phyloP scores from a whole-genome alignment of 106 monocot species.

The Dioscorea zingiberensis region DNA sequence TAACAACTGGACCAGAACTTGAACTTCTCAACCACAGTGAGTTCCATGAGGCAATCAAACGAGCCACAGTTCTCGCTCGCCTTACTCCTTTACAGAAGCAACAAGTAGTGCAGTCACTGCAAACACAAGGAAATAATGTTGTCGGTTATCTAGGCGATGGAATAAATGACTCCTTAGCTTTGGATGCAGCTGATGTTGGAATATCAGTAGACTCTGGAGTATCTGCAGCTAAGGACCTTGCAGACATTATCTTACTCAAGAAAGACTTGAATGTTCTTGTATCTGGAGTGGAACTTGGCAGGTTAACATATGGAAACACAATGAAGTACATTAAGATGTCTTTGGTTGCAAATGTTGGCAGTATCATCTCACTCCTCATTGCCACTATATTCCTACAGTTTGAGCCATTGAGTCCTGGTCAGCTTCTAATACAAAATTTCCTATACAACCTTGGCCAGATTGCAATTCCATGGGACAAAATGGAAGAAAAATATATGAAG shows the following conservation, averaged over 20 bases:
- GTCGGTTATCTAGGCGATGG: constrained; percentile 51
- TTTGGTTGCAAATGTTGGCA: constrained; percentile 30
- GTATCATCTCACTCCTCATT: constrained; percentile 24
- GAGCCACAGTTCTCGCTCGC: constrained; percentile 25
- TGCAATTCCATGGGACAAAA: constrained; percentile 49
- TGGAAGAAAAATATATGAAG: constrained; percentile 25
- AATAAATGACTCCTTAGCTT: constrained; percentile 42
- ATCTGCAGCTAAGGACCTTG: constrained; percentile 28
- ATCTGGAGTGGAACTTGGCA: constrained; percentile 31
- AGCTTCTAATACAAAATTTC: constrained; percentile 38
- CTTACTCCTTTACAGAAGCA: constrained; percentile 37
- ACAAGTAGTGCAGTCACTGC: constrained; percentile 31
- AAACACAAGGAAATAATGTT: constrained; percentile 27
- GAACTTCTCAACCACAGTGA: constrained; percentile 23
- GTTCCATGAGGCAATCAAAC: constrained; percentile 24
- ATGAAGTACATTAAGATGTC: constrained; percentile 45
- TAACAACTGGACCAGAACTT: constrained; percentile 34
- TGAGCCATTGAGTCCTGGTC: constrained; percentile 29
- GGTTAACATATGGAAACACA: constrained; percentile 38
- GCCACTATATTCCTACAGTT: constrained; percentile 22
- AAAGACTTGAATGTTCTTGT: constrained; percentile 48
- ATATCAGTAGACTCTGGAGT: constrained; percentile 47
- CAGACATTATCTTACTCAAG: constrained; percentile 38
- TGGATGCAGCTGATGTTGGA: constrained; percentile 41
- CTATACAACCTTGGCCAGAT: constrained; percentile 37